These are phyloP conservation scores for Phytophthora pini DNA, from an alignment of 352 stramenopile species.

Conservation along the genomic window DNA sequence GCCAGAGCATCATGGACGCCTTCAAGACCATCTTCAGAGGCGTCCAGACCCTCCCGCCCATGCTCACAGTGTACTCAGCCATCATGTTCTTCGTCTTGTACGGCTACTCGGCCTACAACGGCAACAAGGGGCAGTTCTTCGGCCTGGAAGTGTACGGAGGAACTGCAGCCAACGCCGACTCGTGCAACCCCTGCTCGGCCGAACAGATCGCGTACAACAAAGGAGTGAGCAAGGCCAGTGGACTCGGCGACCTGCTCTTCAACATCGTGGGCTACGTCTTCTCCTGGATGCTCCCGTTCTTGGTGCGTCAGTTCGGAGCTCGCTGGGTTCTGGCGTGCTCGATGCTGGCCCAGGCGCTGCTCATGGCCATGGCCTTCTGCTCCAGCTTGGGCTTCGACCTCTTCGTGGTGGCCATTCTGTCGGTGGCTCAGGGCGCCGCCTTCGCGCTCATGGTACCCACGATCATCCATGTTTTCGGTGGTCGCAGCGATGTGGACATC, in stretches of 20 bases:
- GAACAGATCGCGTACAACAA: constrained; percentile 52
- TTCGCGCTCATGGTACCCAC: constrained; percentile 50
- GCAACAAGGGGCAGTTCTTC: constrained; percentile 69
- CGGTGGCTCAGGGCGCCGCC: constrained; percentile 31
- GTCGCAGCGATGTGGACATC: constrained; percentile 41
- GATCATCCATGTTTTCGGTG: constrained; percentile 44
- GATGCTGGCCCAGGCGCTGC: constrained; percentile 37
- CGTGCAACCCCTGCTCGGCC: constrained; percentile 34
- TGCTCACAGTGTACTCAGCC: constrained; percentile 46
- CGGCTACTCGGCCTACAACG: constrained; percentile 69
- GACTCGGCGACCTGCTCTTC: constrained; percentile 36
- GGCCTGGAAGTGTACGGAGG: constrained; percentile 38
- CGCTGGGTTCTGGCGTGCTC: constrained; percentile 40
- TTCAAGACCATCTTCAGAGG: constrained; percentile 49
- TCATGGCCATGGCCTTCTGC: constrained; percentile 46
- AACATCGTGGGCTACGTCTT: constrained; percentile 49
- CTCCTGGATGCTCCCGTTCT: constrained; percentile 48
- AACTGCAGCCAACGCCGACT: constrained; percentile 36
- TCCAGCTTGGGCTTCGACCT: constrained; percentile 35
- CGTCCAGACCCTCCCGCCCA: constrained; percentile 41
- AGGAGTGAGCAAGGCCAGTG: constrained; percentile 57
- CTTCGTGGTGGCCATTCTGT: constrained; percentile 39
- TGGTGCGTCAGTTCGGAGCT: constrained; percentile 49
- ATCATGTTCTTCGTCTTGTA: constrained; percentile 64
- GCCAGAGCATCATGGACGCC: constrained; percentile 31